Evolutionary conservation across 345 rosid species (phyloP).

Genomic region (Crucihimalaya himalaica): DNA sequence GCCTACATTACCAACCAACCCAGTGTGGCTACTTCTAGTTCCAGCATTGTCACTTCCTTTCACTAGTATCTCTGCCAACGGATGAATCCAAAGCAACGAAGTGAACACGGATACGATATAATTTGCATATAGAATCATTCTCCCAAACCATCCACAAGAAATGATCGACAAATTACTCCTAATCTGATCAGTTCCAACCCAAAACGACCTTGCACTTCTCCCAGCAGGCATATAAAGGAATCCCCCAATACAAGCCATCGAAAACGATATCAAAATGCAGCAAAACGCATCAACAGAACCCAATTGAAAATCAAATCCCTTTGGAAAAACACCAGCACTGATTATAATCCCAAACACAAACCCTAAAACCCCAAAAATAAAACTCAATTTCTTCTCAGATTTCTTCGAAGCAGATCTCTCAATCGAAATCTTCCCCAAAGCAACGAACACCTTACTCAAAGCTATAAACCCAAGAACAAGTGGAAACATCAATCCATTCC

Average conservation of each 20-base stretch:
- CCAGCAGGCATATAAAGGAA: slow-evolving; percentile 71
- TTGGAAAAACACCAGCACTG: slow-evolving; percentile 48
- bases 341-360: slow-evolving; percentile 57
- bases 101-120: slow-evolving; percentile 53
- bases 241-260: slow-evolving; percentile 67
- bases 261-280: slow-evolving; percentile 47
- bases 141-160: slow-evolving; percentile 80
- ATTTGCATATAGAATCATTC: slow-evolving; percentile 57
- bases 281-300: slow-evolving; percentile 58
- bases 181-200: slow-evolving; percentile 95
- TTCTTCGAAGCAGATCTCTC: slow-evolving; percentile 89
- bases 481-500: slow-evolving; percentile 62
- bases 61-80: slow-evolving; percentile 58
- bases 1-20: slow-evolving; percentile 69
- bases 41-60: slow-evolving; percentile 27
- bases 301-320: slow-evolving; percentile 64
- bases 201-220: slow-evolving; percentile 77
- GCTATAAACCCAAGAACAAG: slow-evolving; percentile 51
- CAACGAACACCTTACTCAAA: slow-evolving; percentile 50
- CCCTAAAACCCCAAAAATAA: slow-evolving; percentile 58
- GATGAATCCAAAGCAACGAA: slow-evolving; percentile 83
- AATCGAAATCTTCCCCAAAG: slow-evolving; percentile 56
- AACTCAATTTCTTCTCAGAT: slow-evolving; percentile 70
- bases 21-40: neutral
- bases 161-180: slow-evolving; percentile 61